phyloP scores from a whole-genome alignment of 306 rosid species.

The Neltuma alba region DNA sequence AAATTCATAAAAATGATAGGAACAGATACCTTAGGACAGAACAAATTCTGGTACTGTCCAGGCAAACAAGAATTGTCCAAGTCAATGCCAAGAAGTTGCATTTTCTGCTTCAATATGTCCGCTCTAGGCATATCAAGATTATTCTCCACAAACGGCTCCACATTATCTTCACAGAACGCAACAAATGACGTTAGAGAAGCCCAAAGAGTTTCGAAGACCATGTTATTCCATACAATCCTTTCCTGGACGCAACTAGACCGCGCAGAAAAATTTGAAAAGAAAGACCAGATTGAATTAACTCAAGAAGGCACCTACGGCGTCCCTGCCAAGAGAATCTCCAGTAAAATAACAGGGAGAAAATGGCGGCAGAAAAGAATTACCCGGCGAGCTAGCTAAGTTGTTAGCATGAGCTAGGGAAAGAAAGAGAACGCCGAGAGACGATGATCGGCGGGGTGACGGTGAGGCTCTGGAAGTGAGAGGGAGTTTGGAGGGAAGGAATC shows the following conservation, averaged over 20 bases:
- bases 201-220: neutral
- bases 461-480: slow-evolving; percentile 31
- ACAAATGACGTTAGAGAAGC: slow-evolving; percentile 26
- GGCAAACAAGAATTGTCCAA: slow-evolving; percentile 60
- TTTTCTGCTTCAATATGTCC: slow-evolving; percentile 60
- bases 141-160: slow-evolving; percentile 41
- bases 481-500: slow-evolving; percentile 41
- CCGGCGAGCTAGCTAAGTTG: slow-evolving; percentile 23
- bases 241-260: neutral
- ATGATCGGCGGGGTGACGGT: neutral
- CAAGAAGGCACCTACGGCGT: neutral
- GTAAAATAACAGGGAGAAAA: neutral
- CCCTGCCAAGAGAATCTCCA: neutral
- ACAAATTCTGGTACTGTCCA: slow-evolving; percentile 60
- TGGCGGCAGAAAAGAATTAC: slow-evolving; percentile 26
- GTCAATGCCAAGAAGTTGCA: slow-evolving; percentile 67
- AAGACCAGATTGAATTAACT: neutral
- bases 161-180: slow-evolving; percentile 39
- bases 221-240: slow-evolving; percentile 3
- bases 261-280: slow-evolving; percentile 5
- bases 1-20: neutral
- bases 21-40: slow-evolving; percentile 78
- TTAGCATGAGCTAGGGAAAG: slow-evolving; percentile 37
- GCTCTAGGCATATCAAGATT: slow-evolving; percentile 40
- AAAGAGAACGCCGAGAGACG: slow-evolving; percentile 28